Percentiles rank a stretch among this genome's conserved stretches.
phyloP scores from a whole-genome alignment of 495 filamentous ascomycete species.

The Xylaria scruposa region DNA sequence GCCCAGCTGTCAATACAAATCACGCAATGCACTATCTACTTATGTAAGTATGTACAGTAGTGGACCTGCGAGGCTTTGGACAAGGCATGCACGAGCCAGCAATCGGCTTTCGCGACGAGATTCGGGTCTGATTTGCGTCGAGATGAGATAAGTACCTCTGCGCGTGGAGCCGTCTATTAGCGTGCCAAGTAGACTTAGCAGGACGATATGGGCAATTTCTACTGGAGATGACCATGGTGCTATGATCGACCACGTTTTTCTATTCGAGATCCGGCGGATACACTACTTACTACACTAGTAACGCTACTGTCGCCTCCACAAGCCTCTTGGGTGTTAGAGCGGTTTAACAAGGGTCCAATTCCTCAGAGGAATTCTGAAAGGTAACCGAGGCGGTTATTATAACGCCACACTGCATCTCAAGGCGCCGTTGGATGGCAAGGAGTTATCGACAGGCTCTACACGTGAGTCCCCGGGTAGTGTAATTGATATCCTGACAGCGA shows the following conservation, averaged over 20 bases:
- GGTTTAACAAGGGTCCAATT: not conserved
- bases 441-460: not conserved
- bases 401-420: conserved; percentile 1
- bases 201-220: no score
- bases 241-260: conserved; percentile 18
- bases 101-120: no score
- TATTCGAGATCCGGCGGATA: conserved; percentile 1
- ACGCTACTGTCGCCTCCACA: conserved; percentile 11
- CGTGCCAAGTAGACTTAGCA: no score
- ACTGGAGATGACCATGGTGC: not conserved
- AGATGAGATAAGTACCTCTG: no score
- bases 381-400: not conserved
- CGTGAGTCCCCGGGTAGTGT: not conserved
- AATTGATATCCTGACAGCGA: not conserved
- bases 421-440: not conserved
- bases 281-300: not conserved
- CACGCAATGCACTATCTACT: conserved; percentile 10
- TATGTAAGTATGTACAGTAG: no score
- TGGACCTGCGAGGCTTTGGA: not conserved
- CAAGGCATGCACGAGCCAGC: no score
- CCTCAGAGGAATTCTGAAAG: not conserved
- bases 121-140: no score
- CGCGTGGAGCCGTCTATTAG: no score
- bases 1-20: conserved; percentile 17
- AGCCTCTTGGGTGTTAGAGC: not conserved